These are phyloP conservation scores for Mortierella sp. DNA, from an alignment of 371 early-diverging fungal species.

Conservation along the genomic window DNA sequence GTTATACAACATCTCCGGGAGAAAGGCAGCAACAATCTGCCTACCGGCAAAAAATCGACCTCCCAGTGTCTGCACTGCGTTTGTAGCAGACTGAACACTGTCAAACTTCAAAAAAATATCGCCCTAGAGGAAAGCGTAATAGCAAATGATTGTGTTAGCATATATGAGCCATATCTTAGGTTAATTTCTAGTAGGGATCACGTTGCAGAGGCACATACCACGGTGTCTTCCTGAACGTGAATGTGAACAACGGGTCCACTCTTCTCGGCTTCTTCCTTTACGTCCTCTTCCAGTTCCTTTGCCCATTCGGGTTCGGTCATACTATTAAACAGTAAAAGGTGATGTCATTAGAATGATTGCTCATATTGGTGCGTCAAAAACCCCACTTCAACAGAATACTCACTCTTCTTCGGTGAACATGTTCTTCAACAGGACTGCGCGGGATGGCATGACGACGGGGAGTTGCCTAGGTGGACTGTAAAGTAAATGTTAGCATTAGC, in stretches of 20 bases:
- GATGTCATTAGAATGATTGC: neutral
- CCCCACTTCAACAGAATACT: constrained; percentile 29
- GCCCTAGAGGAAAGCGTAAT: constrained; percentile 63
- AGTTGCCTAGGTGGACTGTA: constrained; percentile 40
- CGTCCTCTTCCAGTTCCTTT: constrained; percentile 89
- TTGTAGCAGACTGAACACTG: constrained; percentile 71
- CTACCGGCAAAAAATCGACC: constrained; percentile 88
- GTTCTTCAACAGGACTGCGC: constrained; percentile 81
- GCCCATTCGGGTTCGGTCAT: constrained; percentile 93
- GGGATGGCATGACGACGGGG: constrained; percentile 54
- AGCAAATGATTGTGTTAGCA: constrained; percentile 6
- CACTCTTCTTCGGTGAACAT: constrained; percentile 96
- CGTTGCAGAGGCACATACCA: constrained; percentile 61
- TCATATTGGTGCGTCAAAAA: neutral
- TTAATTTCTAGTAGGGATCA: neutral
- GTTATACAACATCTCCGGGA: constrained; percentile 80
- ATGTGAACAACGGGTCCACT: constrained; percentile 87
- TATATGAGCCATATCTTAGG: neutral
- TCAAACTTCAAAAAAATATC: constrained; percentile 91
- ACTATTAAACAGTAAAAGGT: constrained; percentile 57
- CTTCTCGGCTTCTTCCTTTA: constrained; percentile 86
- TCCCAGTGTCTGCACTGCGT: constrained; percentile 77
- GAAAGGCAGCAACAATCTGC: constrained; percentile 80
- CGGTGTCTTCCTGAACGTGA: constrained; percentile 76
- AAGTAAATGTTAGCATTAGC: neutral